Percentiles rank a stretch among this genome's conserved stretches.
Conservation (phyloP, 192 early-diverging fungal genomes). For the Coemansia sp. region DNA sequence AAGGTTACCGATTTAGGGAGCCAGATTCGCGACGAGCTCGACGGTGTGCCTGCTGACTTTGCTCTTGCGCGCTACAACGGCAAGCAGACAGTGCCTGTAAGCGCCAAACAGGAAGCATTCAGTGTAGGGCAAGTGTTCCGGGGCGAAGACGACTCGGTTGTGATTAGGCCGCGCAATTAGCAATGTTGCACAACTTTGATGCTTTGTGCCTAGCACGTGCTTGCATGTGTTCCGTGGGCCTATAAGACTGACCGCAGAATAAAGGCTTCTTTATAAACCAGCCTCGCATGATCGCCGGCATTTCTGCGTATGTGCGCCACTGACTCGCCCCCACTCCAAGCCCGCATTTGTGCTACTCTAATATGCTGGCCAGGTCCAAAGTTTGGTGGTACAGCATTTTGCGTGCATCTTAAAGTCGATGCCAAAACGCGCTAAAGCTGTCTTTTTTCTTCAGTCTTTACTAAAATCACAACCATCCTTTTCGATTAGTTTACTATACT, state of each 20-base stretch:
- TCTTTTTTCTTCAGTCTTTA: background rate
- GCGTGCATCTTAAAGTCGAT: background rate
- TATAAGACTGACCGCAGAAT: constrained; percentile 4
- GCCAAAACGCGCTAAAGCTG: background rate
- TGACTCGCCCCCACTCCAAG: constrained; percentile 4
- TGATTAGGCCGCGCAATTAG: constrained; percentile 7
- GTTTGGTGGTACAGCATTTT: constrained; percentile 5
- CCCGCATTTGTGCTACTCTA: background rate
- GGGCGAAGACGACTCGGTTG: constrained; percentile 56
- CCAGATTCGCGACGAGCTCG: constrained; percentile 56
- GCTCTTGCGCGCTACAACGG: constrained; percentile 58
- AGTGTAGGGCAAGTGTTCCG: constrained; percentile 57
- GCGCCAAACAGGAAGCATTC: constrained; percentile 60
- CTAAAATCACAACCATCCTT: background rate
- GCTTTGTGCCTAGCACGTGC: constrained; percentile 12
- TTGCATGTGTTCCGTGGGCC: background rate
- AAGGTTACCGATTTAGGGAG: constrained; percentile 20
- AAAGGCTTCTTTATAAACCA: background rate
- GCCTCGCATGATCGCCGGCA: constrained; percentile 13
- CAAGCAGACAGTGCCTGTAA: constrained; percentile 59
- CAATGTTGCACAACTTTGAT: background rate
- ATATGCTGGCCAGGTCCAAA: background rate
- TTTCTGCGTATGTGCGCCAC: constrained; percentile 9
- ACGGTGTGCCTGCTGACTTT: constrained; percentile 56
- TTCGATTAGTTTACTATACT: background rate